Conservation (phyloP, 1,284 basidiomycete species). For the Boletus semigastroideus region DNA sequence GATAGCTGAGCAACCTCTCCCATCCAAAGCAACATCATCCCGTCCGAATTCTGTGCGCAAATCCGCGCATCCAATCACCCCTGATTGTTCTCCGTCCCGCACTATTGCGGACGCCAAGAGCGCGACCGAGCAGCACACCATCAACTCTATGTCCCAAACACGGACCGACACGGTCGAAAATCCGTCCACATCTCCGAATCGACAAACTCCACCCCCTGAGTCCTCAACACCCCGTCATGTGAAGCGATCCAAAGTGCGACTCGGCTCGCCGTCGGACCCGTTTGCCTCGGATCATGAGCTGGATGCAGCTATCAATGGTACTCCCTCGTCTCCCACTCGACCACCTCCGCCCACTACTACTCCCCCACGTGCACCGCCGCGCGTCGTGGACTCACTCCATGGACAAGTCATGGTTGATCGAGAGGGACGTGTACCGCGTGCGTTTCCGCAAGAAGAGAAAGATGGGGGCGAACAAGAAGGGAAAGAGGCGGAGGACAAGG, state of each 20-base stretch:
- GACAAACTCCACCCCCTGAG: neutral
- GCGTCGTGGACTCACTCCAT: constrained; percentile 20
- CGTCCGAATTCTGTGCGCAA: neutral
- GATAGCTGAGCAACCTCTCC: neutral
- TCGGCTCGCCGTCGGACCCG: constrained; percentile 10
- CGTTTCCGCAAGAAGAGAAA: neutral
- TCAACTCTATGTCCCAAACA: neutral
- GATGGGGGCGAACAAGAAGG: neutral
- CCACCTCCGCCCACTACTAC: neutral
- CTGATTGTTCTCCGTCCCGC: neutral
- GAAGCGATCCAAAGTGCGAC: constrained; percentile 13
- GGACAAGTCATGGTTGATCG: constrained; percentile 24
- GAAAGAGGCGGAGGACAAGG: neutral
- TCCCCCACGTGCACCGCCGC: constrained; percentile 23
- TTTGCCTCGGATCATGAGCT: constrained; percentile 18
- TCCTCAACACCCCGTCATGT: neutral
- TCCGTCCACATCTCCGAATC: neutral
- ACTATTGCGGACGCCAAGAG: neutral
- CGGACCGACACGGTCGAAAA: constrained; percentile 2
- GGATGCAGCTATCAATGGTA: neutral
- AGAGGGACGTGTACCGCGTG: constrained; percentile 19
- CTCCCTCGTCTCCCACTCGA: too few species aligned
- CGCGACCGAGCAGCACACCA: neutral
- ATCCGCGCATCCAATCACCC: neutral
- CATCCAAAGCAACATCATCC: neutral